Percentiles rank a stretch among this genome's conserved stretches.
Conservation (phyloP, 192 early-diverging fungal genomes). For the Podila clonocystis region DNA sequence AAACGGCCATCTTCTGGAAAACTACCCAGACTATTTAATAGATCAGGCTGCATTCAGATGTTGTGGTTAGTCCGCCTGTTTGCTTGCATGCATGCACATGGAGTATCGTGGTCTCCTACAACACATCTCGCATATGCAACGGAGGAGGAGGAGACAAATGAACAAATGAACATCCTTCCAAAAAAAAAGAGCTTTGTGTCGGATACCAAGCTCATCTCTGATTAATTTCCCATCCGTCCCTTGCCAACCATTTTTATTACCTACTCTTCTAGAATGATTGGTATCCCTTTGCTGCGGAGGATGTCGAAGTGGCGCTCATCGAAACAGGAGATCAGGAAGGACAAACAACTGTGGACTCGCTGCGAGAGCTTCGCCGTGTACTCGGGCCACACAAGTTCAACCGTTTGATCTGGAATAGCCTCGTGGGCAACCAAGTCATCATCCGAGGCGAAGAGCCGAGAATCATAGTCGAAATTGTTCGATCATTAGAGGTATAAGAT, state of each 20-base stretch:
- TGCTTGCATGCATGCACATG: neutral
- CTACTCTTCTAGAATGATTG: neutral
- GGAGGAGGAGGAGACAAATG: neutral
- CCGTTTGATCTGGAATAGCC: conserved; percentile 36
- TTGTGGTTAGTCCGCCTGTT: no score
- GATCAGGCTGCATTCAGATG: no score
- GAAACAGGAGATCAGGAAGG: neutral
- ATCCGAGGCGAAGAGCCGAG: conserved; percentile 31
- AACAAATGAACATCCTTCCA: neutral
- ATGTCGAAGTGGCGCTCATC: neutral
- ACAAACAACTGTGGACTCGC: conserved; percentile 17
- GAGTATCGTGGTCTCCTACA: no score
- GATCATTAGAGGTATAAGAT: conserved; percentile 18
- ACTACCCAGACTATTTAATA: no score
- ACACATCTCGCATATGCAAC: neutral
- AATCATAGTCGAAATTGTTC: conserved; percentile 31
- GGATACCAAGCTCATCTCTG: no score
- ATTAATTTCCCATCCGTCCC: no score
- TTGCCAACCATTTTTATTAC: neutral
- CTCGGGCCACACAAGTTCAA: conserved; percentile 28
- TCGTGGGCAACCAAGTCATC: conserved; percentile 45
- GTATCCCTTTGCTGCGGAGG: conserved; percentile 2
- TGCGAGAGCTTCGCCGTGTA: conserved; percentile 30
- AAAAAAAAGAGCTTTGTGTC: no score
- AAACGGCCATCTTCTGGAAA: no score